These are phyloP conservation scores for Carex pumila DNA, from an alignment of 176 grass and related monocot genomes.

Conservation along the genomic window DNA sequence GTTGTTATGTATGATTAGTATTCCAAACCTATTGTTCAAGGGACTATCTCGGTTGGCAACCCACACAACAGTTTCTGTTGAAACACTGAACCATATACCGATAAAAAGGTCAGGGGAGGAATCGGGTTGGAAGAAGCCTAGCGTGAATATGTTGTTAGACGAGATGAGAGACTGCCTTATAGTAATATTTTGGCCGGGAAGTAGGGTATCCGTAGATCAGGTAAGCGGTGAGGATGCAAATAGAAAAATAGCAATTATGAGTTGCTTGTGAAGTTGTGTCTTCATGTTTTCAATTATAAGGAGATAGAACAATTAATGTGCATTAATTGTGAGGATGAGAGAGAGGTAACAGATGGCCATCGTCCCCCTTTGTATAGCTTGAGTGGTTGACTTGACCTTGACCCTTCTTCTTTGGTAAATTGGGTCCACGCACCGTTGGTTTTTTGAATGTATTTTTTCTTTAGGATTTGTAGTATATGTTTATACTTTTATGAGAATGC, in stretches of 20 bases:
- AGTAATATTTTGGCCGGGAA: slow-evolving; percentile 6
- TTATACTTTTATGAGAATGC: not conserved
- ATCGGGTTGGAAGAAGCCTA: slow-evolving; percentile 40
- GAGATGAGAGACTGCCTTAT: too few relatives aligned
- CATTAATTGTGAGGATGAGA: too few relatives aligned
- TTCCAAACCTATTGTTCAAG: slow-evolving; percentile 8
- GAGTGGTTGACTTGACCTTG: too few relatives aligned
- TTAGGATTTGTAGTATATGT: not conserved
- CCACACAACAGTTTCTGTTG: slow-evolving; percentile 41
- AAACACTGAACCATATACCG: slow-evolving; percentile 49
- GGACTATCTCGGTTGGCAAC: slow-evolving; percentile 53
- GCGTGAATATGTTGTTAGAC: slow-evolving; percentile 3
- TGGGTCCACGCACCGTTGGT: not conserved
- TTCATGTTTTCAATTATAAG: too few relatives aligned
- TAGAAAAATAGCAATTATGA: not conserved
- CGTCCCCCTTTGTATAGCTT: not conserved
- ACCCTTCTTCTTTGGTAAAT: not conserved
- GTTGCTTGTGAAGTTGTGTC: not conserved
- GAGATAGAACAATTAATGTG: too few relatives aligned
- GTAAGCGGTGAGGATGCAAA: not conserved
- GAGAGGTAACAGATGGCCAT: too few relatives aligned
- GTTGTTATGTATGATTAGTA: not conserved
- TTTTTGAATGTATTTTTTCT: not conserved
- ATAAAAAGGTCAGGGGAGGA: slow-evolving; percentile 21
- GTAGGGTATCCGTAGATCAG: not conserved